Base-by-base conservation (phyloP, 768 basidiomycete genomes). In the Mycena sanguinolenta region DNA sequence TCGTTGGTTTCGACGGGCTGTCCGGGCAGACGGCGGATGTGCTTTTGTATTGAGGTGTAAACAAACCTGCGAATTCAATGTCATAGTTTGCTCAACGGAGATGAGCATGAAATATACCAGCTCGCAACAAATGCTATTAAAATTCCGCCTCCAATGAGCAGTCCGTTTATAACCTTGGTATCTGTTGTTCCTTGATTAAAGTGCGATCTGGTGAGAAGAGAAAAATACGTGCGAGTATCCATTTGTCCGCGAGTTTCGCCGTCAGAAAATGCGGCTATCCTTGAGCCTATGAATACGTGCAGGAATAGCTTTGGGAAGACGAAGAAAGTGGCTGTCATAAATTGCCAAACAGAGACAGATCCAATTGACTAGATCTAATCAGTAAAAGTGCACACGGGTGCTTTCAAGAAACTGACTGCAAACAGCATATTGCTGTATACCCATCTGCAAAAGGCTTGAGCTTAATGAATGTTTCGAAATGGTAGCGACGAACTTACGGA, bases 361-460 rank as follows among this genome's bases (percentile, higher is more conserved):
- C 90, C 86, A 63, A 96, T 93, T 36, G 92, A 92, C 88, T 94
- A 65, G 44, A 58, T 30, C 10, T 14, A 19, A 39, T 58, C 63
- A 63, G 39, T 61, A 16, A 52, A 17, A 54, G 67, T 12, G n/a
- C n/a, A 63, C 61, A 39, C 28, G 10, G 57, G 39, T 57, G 39
- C 13, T 27, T 19, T 39, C 28, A 39, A 17, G 62, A 58, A 30
- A 63, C 23, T 34, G 73, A 92, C 92, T 27, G 93, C 90, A 75
- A 94, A 94, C 23, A 96, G 82, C 0, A 90, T 83, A 68, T 95
- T 95, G n/a, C 91, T 89, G 75, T 95, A 96, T 0, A 92, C 92
- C 92, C 94, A 95, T 3, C 72, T 73, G 49, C 23, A 42, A 3
- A 0, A 39, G 9, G 7, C 3, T 19, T 52, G 6, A 14, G 2